Evolutionary conservation across 305 asterid species (phyloP).

Genomic region (Fraxinus velutina): DNA sequence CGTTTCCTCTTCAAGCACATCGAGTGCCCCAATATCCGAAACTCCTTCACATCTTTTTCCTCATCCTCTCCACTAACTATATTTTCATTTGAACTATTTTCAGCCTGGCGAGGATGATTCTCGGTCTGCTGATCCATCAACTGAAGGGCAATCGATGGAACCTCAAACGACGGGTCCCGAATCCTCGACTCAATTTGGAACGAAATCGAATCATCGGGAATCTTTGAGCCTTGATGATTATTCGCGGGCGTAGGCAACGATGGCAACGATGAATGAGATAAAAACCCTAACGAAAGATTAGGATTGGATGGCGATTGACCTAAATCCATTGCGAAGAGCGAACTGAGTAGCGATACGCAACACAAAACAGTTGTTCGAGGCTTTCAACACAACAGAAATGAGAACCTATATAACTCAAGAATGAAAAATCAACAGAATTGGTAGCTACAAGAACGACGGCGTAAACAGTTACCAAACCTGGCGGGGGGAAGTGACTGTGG

Average conservation of each 20-base stretch:
- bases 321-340: slow-evolving; percentile 50
- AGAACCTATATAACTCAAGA: slow-evolving; percentile 1
- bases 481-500: slow-evolving; percentile 18
- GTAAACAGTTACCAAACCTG: neutral
- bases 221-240: slow-evolving; percentile 32
- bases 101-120: slow-evolving; percentile 21
- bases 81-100: slow-evolving; percentile 24
- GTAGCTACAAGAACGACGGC: slow-evolving; percentile 34
- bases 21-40: slow-evolving; percentile 82
- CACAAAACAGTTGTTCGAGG: neutral
- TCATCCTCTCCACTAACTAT: slow-evolving; percentile 37
- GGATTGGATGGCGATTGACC: slow-evolving; percentile 46
- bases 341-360: neutral
- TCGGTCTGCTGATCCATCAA: slow-evolving; percentile 75
- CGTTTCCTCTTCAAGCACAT: slow-evolving; percentile 85
- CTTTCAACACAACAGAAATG: neutral
- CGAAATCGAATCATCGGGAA: slow-evolving; percentile 59
- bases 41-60: slow-evolving; percentile 56
- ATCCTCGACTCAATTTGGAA: slow-evolving; percentile 70
- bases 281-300: slow-evolving; percentile 65
- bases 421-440: slow-evolving; percentile 12
- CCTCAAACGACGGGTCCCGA: slow-evolving; percentile 37
- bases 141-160: slow-evolving; percentile 67
- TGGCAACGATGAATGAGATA: slow-evolving; percentile 44
- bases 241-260: slow-evolving; percentile 29